Percentiles rank a stretch among this genome's conserved stretches.
phyloP scores from a whole-genome alignment of 2,329 filamentous ascomycete species.

The Penicillium hordei region DNA sequence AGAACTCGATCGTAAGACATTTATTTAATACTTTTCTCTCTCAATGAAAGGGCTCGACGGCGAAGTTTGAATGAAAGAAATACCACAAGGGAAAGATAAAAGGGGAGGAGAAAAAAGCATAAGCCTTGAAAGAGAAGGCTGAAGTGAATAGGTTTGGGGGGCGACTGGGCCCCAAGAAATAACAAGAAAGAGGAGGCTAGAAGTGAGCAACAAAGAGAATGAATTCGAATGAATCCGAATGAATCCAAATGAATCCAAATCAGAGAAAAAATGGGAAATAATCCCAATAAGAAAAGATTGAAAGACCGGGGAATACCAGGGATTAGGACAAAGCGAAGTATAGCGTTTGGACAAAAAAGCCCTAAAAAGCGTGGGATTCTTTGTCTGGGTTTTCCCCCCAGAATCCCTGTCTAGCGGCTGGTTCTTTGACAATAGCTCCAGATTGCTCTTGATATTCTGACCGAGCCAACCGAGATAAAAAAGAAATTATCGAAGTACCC shows the following conservation, averaged over 20 bases:
- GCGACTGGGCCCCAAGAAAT: constrained; percentile 13
- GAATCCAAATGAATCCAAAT: not conserved
- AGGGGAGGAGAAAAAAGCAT: constrained; percentile 2
- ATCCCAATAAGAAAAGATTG: constrained; percentile 10
- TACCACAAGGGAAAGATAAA: constrained; percentile 6
- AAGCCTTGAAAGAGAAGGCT: constrained; percentile 20
- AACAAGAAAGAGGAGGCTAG: constrained; percentile 9
- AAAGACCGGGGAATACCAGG: constrained; percentile 3
- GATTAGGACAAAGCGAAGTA: constrained; percentile 9
- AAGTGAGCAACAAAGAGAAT: constrained; percentile 9
- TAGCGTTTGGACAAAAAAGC: constrained; percentile 12
- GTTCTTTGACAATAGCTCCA: constrained; percentile 22
- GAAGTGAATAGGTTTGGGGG: constrained; percentile 1
- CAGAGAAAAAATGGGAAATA: constrained; percentile 13
- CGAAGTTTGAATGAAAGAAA: constrained; percentile 9
- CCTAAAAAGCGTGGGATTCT: constrained; percentile 10
- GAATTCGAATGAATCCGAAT: not conserved
- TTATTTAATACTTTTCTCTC: constrained; percentile 25
- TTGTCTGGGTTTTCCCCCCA: constrained; percentile 6
- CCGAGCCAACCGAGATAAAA: constrained; percentile 23
- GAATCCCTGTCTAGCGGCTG: constrained; percentile 16
- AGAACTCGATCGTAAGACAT: constrained; percentile 53
- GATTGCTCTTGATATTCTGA: constrained; percentile 17
- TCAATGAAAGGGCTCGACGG: constrained; percentile 13
- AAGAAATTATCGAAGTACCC: not conserved